Evolutionary conservation across 768 basidiomycete species (phyloP), one percentile per base, ranked within the genome.

Genomic region (Boletus insuetus): DNA sequence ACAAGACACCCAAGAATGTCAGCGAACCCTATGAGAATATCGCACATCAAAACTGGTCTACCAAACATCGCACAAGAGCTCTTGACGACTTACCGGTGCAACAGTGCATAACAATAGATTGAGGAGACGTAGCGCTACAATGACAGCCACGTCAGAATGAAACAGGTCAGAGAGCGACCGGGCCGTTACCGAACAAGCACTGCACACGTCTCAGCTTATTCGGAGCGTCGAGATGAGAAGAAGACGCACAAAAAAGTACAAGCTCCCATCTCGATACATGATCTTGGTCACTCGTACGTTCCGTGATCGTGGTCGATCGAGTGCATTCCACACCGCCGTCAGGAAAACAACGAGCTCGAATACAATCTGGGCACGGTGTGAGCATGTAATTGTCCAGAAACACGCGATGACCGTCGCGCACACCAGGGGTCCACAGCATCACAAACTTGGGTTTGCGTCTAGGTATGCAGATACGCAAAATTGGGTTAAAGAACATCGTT

Each of bases 301-400:
- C 17, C 51, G 35, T 3, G 49, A 20, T 14, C 62, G 64, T 14
- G 72, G 72, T 24, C 50, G 58, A 40, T 71, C 64, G 12, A 71
- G 54, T 2, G 64, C 61, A 14, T 72, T 73, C 69, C 72, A 69
- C 12, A 61, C 51, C 1, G 60, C 61, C 41, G 63, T 65, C 31
- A 59, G 7, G 46, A 73, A 73, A 9, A 73, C 44, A 55, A 73
- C 57, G n/a, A 64, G 13, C 45, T 73, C 72, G 13, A 70, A 73
- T 2, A 44, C 56, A 4, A 70, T 59, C 70, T 72, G 20, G n/a
- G n/a, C 3, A 37, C 5, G 14, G 3, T 6, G 9, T 60, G 39
- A 54, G 41, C 31, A 44, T 9, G 40, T 43, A 29, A 26, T 38
- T 4, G 2, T 4, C 32, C 24, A 12, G 8, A 24, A 4, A 13